These are phyloP conservation scores for Mycena albidolilacea DNA, from an alignment of 768 basidiomycete species.

Conservation along the genomic window DNA sequence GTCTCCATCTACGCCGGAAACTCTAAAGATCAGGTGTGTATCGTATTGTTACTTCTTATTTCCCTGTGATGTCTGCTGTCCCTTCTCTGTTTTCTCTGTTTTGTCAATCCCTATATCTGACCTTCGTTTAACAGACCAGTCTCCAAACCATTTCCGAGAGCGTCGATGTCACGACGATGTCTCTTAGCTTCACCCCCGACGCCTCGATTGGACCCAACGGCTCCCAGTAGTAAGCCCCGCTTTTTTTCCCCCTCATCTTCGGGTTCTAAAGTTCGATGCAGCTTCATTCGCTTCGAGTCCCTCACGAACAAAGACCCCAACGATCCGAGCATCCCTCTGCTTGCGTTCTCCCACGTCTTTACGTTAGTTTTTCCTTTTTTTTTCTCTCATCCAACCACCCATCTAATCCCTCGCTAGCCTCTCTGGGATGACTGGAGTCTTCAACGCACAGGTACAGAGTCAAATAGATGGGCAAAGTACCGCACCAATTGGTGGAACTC, in stretches of 20 bases:
- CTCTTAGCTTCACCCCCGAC: conserved; percentile 67
- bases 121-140: conserved; percentile 56
- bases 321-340: conserved; percentile 67
- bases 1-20: conserved; percentile 79
- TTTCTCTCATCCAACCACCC: background rate
- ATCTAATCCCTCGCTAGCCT: conserved; percentile 58
- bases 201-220: conserved; percentile 68
- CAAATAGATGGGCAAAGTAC: conserved; percentile 76
- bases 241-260: conserved; percentile 1
- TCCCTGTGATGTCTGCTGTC: too few relatives aligned
- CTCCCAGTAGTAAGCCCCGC: conserved; percentile 65
- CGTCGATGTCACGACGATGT: conserved; percentile 66
- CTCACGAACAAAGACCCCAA: conserved; percentile 64
- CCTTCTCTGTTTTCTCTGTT: background rate
- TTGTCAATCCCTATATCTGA: background rate
- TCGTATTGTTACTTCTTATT: background rate
- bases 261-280: conserved; percentile 44
- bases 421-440: conserved; percentile 78
- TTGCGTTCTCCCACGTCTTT: conserved; percentile 88
- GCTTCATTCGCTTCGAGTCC: conserved; percentile 87
- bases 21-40: conserved; percentile 69
- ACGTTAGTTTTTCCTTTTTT: conserved; percentile 60
- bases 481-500: conserved; percentile 65
- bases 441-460: conserved; percentile 67
- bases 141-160: conserved; percentile 66